Base-by-base conservation (phyloP, 164 flowering plant genomes). In the Macadamia integrifolia region DNA sequence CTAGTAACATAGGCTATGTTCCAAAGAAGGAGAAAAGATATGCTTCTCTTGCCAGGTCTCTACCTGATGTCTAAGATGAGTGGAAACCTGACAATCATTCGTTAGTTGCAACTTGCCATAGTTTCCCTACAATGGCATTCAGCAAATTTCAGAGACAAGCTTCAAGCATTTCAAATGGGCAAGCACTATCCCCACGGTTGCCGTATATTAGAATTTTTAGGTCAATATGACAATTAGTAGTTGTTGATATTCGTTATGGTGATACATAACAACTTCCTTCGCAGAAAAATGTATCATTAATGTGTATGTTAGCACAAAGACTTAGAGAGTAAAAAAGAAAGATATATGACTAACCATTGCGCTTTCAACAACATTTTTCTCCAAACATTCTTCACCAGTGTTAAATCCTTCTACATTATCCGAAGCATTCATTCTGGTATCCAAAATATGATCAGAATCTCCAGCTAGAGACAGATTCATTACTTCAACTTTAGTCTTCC, bases 261-360 rank as follows among this genome's bases (percentile, higher is more conserved):
- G 46, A 63, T 28, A 1, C 43, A 29, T 3, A 46, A 30, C 30
- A 31, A 6, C 53, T 29, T 8, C 23, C 18, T 43, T 57, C 9
- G n/a, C 10, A 35, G 6, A 55, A 50, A 23, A 50, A 52, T 6
- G 62, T 56, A n/a, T 18, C 65, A 30, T 12, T 52, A 48, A 31
- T 6, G 13, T 23, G 60, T 28, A 32, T 48, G 63, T 18, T 9
- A 35, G 40, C 6, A 62, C 46, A n/a, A 23, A 58, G 50, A 30
- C 6, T 59, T 32, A n/a, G 43, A 4, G 35, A 6, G 59, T 0
- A 71, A 53, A n/a, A 32, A 52, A 18, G 56, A 60, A 60, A 18
- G 30, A 46, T 57, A 28, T 3, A 56, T 30, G 18, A 60, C 80
- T 69, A 58, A 76, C 81, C 81, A 4, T 48, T 7, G 68, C 63